phyloP scores from a whole-genome alignment of 2,329 filamentous ascomycete species.

The Trematosphaeria pertusa region DNA sequence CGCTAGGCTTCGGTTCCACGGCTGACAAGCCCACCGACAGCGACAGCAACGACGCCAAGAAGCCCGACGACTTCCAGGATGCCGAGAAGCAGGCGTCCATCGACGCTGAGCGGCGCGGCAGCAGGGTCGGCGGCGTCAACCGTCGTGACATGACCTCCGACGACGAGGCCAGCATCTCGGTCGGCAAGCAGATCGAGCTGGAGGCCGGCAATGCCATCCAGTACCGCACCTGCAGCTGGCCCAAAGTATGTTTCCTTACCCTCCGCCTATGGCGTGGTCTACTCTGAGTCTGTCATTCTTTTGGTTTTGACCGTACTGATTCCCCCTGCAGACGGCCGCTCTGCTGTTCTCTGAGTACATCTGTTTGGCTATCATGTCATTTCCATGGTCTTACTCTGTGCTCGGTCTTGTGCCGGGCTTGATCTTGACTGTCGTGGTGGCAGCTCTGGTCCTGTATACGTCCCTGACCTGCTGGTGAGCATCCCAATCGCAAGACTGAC shows the following conservation, averaged over 20 bases:
- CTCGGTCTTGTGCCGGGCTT: conserved; percentile 86
- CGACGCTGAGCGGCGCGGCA: conserved; percentile 44
- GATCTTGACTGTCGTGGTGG: conserved; percentile 81
- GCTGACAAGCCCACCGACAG: conserved; percentile 24
- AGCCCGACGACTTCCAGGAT: conserved; percentile 33
- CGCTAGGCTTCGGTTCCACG: conserved; percentile 50
- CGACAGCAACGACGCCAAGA: conserved; percentile 20
- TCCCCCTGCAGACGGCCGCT: conserved; percentile 71
- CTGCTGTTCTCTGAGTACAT: conserved; percentile 96
- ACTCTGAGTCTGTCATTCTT: not conserved
- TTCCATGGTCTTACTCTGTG: conserved; percentile 89
- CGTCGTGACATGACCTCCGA: conserved; percentile 42
- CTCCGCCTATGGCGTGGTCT: conserved; percentile 1
- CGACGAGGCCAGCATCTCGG: conserved; percentile 50
- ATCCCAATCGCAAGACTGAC: not conserved
- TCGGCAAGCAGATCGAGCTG: conserved; percentile 74
- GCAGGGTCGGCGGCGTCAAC: conserved; percentile 48
- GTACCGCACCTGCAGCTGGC: conserved; percentile 93
- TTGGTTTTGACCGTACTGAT: conserved; percentile 15
- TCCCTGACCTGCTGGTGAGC: conserved; percentile 69
- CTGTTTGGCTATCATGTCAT: conserved; percentile 91
- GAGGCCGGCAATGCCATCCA: conserved; percentile 83
- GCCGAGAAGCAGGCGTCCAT: conserved; percentile 36
- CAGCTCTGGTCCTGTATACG: conserved; percentile 82
- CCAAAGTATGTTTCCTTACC: conserved; percentile 65